Evolutionary conservation across 306 rosid species (phyloP).

Genomic region (Rosa multiflora): DNA sequence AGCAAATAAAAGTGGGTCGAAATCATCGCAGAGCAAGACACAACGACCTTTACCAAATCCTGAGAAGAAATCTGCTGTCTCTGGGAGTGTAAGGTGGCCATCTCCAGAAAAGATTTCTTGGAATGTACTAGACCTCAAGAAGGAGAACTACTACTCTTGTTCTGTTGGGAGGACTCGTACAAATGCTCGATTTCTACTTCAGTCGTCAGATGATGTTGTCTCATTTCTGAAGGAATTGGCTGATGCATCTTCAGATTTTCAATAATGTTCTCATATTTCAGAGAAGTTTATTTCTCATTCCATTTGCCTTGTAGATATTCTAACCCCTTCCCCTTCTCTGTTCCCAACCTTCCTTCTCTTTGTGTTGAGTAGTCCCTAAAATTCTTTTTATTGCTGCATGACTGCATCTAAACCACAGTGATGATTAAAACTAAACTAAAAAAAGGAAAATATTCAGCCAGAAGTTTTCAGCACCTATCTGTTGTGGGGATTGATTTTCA

Average conservation of each 20-base stretch:
- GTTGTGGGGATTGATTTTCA: neutral
- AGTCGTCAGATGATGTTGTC: conserved; percentile 69
- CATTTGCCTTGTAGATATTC: neutral
- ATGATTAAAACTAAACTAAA: neutral
- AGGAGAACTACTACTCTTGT: conserved; percentile 91
- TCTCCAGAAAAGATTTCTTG: conserved; percentile 75
- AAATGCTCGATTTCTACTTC: conserved; percentile 71
- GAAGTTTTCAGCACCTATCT: neutral
- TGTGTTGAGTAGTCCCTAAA: neutral
- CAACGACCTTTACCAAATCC: conserved; percentile 38
- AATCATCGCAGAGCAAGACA: conserved; percentile 49
- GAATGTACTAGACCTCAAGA: conserved; percentile 91
- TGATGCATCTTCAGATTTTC: conserved; percentile 15
- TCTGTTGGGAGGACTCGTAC: conserved; percentile 78
- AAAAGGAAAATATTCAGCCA: neutral
- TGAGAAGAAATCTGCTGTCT: conserved; percentile 45
- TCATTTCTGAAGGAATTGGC: conserved; percentile 62
- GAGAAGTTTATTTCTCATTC: neutral
- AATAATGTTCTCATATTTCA: neutral
- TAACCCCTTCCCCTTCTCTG: neutral
- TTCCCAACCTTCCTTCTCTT: neutral
- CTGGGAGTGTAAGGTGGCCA: conserved; percentile 37
- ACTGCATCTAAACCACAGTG: conserved; percentile 11
- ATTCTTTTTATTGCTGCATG: neutral
- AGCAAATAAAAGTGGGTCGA: conserved; percentile 44